phyloP scores from a whole-genome alignment of 164 flowering plant genomes.

The Houttuynia cordata region DNA sequence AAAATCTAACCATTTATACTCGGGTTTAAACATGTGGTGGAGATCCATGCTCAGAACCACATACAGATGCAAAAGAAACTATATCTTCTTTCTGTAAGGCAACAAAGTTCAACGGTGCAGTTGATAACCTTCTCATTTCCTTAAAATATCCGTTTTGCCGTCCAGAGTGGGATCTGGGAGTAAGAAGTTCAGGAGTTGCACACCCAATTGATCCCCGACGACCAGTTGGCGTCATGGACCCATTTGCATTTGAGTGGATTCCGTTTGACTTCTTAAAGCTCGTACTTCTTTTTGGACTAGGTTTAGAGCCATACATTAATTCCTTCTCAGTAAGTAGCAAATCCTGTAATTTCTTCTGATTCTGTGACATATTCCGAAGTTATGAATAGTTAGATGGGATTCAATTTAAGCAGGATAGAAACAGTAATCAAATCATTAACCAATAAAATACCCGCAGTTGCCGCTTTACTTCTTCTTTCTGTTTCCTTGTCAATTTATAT shows the following conservation, averaged over 20 bases:
- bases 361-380: conserved; percentile 23
- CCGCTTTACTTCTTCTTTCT: conserved; percentile 74
- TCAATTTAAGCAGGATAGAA: no score
- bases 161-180: conserved; percentile 73
- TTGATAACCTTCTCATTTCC: conserved; percentile 70
- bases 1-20: not conserved
- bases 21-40: conserved; percentile 36
- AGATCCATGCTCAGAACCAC: conserved; percentile 72
- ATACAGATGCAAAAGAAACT: conserved; percentile 61
- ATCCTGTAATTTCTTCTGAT: conserved; percentile 89
- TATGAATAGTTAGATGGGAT: not conserved
- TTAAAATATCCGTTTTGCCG: conserved; percentile 84
- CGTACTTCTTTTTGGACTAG: conserved; percentile 67
- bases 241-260: conserved; percentile 60
- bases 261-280: conserved; percentile 65
- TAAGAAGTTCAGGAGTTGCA: conserved; percentile 55
- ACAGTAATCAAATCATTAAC: not conserved
- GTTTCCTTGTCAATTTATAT: conserved; percentile 59
- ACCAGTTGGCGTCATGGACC: conserved; percentile 70
- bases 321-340: conserved; percentile 75
- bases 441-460: conserved; percentile 45
- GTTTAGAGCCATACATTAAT: conserved; percentile 83
- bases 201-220: conserved; percentile 59
- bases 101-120: conserved; percentile 73
- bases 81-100: conserved; percentile 74